phyloP scores from a whole-genome alignment of 345 rosid species.

The Toxicodendron radicans region DNA sequence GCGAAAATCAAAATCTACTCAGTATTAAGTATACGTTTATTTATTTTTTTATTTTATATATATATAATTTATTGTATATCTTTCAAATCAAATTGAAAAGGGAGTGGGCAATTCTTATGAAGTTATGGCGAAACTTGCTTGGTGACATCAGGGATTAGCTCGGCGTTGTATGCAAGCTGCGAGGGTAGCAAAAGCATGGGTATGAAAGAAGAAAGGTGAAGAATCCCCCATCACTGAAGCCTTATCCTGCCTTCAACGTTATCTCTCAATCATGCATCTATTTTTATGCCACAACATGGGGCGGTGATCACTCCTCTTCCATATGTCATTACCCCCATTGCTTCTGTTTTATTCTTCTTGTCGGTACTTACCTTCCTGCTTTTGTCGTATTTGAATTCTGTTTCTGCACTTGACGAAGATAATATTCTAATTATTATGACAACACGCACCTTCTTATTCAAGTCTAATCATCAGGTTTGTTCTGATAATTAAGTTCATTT shows the following conservation, averaged over 20 bases:
- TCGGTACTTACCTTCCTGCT: background rate
- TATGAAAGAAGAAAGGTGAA: constrained; percentile 10
- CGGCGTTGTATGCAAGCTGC: constrained; percentile 14
- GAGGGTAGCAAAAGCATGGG: background rate
- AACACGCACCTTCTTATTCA: background rate
- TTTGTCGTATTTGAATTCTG: background rate
- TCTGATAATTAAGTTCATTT: background rate
- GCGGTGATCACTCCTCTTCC: constrained; percentile 24
- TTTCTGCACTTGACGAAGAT: background rate
- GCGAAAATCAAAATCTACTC: background rate
- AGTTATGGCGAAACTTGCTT: background rate
- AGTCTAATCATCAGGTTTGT: background rate
- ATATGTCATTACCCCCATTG: constrained; percentile 38
- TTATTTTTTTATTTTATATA: too few species aligned
- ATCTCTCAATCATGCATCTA: background rate
- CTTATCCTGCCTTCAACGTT: constrained; percentile 15
- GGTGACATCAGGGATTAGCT: constrained; percentile 14
- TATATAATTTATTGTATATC: too few species aligned
- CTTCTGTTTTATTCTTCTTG: constrained; percentile 21
- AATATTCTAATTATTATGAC: background rate
- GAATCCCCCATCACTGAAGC: constrained; percentile 14
- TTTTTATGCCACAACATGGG: constrained; percentile 4
- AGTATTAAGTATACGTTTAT: background rate
- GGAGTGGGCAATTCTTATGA: background rate
- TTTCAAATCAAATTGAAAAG: background rate